Percentiles rank a stretch among this genome's conserved stretches.
These are phyloP conservation scores for Chlorella sp. DNA, from an alignment of 139 green algal species.

Conservation along the genomic window DNA sequence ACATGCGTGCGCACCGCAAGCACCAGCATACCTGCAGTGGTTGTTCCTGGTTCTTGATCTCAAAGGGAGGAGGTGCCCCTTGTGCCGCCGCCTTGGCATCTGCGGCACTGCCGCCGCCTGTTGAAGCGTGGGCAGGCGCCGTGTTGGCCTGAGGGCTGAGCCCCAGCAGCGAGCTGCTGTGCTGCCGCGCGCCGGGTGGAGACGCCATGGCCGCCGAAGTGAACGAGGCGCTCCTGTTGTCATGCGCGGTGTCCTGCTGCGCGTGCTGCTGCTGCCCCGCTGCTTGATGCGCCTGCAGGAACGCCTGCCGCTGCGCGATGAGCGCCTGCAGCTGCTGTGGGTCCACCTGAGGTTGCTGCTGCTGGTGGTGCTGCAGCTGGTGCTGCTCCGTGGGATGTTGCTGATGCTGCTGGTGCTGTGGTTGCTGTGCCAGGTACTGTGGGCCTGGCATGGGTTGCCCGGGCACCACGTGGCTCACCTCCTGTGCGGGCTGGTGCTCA, in stretches of 20 bases:
- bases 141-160: no score
- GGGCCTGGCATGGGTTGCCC: constrained; percentile 4
- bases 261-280: background rate
- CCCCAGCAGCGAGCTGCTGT: no score
- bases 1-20: background rate
- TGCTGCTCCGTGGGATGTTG: background rate
- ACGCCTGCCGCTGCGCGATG: background rate
- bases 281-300: background rate
- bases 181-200: no score
- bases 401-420: background rate
- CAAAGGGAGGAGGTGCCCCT: background rate
- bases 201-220: no score
- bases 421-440: background rate
- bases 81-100: background rate
- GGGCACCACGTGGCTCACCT: background rate
- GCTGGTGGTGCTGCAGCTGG: background rate
- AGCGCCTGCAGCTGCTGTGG: background rate
- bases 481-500: background rate
- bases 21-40: background rate
- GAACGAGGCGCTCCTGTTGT: no score
- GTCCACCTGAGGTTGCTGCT: background rate
- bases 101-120: no score
- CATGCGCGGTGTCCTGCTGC: no score
- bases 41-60: background rate
- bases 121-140: no score